Evolutionary conservation across 2,329 filamentous ascomycete species (phyloP).

Genomic region (Thermomyces lanuginosus): DNA sequence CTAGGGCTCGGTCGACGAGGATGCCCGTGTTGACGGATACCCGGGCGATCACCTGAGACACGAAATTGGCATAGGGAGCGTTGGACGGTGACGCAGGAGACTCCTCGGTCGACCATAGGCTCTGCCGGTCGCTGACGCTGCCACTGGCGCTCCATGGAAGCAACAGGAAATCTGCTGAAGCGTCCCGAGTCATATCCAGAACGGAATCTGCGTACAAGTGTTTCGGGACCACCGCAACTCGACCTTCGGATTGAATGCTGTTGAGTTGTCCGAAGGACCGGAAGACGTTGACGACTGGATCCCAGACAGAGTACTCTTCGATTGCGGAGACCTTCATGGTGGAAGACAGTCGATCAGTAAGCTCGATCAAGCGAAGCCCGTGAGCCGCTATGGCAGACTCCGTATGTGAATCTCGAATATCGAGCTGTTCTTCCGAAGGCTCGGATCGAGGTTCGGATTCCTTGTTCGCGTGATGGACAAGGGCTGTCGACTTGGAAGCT

Average conservation of each 20-base stretch:
- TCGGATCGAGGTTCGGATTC: no score
- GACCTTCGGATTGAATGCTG: slow-evolving; percentile 66
- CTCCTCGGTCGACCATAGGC: slow-evolving; percentile 35
- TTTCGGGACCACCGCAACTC: slow-evolving; percentile 63
- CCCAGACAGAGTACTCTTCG: slow-evolving; percentile 53
- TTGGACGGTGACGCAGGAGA: slow-evolving; percentile 41
- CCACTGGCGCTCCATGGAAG: slow-evolving; percentile 84
- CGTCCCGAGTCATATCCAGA: slow-evolving; percentile 50
- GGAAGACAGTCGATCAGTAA: slow-evolving; percentile 83
- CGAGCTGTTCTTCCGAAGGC: slow-evolving; percentile 11
- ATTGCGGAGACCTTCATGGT: slow-evolving; percentile 86
- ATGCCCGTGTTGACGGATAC: slow-evolving; percentile 56
- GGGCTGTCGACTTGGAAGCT: slow-evolving; percentile 16
- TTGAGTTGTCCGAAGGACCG: slow-evolving; percentile 72
- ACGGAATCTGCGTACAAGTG: slow-evolving; percentile 65
- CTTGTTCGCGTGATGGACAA: slow-evolving; percentile 20
- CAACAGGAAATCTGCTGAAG: slow-evolving; percentile 56
- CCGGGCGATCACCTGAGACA: slow-evolving; percentile 48
- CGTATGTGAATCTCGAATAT: slow-evolving; percentile 8
- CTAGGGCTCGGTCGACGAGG: slow-evolving; percentile 59
- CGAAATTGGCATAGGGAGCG: slow-evolving; percentile 54
- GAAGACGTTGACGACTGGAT: slow-evolving; percentile 85
- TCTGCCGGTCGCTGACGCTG: slow-evolving; percentile 50
- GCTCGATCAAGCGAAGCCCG: slow-evolving; percentile 68
- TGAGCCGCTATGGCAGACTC: slow-evolving; percentile 50